Conservation (phyloP, 306 rosid genomes). For the Quercus cerris region DNA sequence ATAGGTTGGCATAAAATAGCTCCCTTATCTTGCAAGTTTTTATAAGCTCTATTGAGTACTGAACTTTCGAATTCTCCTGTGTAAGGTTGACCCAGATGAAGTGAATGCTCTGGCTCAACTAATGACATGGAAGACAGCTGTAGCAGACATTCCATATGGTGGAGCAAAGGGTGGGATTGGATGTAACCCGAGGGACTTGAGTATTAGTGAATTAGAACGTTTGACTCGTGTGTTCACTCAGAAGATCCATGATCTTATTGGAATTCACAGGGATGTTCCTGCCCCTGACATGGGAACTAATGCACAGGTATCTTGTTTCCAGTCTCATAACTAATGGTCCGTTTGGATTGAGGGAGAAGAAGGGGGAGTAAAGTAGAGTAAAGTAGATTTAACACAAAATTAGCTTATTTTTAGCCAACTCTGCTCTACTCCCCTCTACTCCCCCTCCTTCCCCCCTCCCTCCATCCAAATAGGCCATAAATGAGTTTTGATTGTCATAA, state of each 20-base stretch:
- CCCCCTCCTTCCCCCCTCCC: no score
- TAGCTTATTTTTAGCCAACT: no score
- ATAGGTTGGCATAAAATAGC: background rate
- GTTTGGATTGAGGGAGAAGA: no score
- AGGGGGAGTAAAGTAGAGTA: no score
- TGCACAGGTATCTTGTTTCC: slow-evolving; percentile 43
- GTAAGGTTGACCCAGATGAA: slow-evolving; percentile 76
- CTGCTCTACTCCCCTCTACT: no score
- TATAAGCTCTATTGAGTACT: background rate
- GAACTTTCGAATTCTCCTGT: slow-evolving; percentile 14
- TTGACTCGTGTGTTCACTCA: slow-evolving; percentile 86
- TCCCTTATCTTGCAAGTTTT: background rate
- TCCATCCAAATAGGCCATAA: no score
- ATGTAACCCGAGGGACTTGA: slow-evolving; percentile 65
- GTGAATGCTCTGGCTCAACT: slow-evolving; percentile 81
- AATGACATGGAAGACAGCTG: slow-evolving; percentile 86
- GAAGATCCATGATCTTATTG: slow-evolving; percentile 73
- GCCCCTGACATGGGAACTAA: slow-evolving; percentile 88
- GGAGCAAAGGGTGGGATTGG: slow-evolving; percentile 89
- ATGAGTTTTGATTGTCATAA: background rate
- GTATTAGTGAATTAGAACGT: slow-evolving; percentile 61
- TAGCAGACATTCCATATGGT: slow-evolving; percentile 71
- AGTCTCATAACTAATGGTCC: background rate
- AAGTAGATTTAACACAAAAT: no score
- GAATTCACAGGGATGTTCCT: slow-evolving; percentile 68